Evolutionary conservation across 805 yeast species (phyloP), one percentile per base, ranked within the genome.

Genomic region (Metschnikowia koreensis): DNA sequence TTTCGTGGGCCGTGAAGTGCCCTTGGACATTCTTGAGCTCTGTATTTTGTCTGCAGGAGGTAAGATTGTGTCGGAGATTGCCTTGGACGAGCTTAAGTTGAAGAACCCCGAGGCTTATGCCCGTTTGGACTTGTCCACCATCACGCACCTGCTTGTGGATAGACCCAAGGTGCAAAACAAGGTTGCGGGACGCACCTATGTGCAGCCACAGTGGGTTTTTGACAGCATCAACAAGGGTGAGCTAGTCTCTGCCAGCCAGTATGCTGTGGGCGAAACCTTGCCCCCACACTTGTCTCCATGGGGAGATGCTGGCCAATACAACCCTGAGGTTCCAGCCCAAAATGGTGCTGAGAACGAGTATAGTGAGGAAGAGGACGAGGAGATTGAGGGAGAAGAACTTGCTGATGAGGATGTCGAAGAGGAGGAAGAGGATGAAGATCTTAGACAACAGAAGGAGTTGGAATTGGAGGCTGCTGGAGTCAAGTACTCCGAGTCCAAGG

Each of bases 241-340:
- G 53, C 76, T 94, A 54, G 76, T 87, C 53, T 82, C 94, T 16
- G 97, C 89, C 22, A 84, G 86, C 50, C 79, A 78, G 50, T 94
- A 94, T 66, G 87, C 96, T 41, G 97, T 97, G 6, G 99, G 99
- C 51, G 97, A 93, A 73, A 75, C 89, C 5, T 77, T 94, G 58
- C 99, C 99, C 42, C 97, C 99, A 37, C 99, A 94, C 71, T 77
- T 94, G 64, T 89, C 97, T 47, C 99, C 99, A 76, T 94, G 99
- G 98, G 98, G 98, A 61, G 99, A 94, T 74, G 81, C 92, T 44
- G 90, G 87, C 61, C 86, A 85, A 49, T 94, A 94, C 73, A 83
- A 93, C 70, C 98, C 99, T 62, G 83, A 79, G 51, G 86, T 81
- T 33, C 70, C 70, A 33, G 62, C 67, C 12, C 78, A 62, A 34